Evolutionary conservation across 768 basidiomycete species (phyloP), one percentile per base, ranked within the genome.

Genomic region (Rubroboletus satanas): DNA sequence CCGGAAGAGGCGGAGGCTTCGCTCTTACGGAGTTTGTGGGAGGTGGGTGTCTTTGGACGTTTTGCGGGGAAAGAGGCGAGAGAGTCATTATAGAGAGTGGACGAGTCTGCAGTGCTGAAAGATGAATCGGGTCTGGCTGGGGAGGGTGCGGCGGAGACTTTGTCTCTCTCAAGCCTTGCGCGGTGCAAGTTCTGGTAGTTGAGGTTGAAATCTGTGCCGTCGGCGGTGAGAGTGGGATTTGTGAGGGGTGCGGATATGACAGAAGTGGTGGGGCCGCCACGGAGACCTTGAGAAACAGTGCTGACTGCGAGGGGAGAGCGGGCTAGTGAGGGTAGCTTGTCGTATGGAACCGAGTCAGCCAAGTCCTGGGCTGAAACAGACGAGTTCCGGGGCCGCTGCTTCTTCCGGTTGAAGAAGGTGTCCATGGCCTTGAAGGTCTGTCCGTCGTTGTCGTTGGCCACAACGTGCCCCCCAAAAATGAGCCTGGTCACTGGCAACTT

Each of bases 171-270:
- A 26, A 69, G 66, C 64, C 74, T 80, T 51, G 71, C 70, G 54
- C 78, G 79, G 45, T 78, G 76, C 62, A 82, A 68, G 23, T 79
- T 74, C 59, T 57, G 60, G 64, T 77, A 81, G 60, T 81, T 91
- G 64, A 88, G 71, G 59, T 88, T 90, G 64, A 89, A 73, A 57
- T 89, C 87, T 10, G 85, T 84, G 37, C 90, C 90, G 60, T 81
- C 76, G 42, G 79, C 56, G 2, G 88, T 89, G 52, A 92, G 81
- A 12, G 84, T 83, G 7, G 90, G 90, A 63, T 93, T 93, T 26
- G 90, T 90, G 63, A 87, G 85, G 8, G 90, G 90, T 5, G 90
- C 90, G 31, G 88, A 91, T 59, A 93, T 92, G 46, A 60, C 68
- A 21, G 72, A 58, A 17, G 61, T 62, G 10, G 50, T 35, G 1